These are phyloP conservation scores for Cochlearia excelsa DNA, from an alignment of 345 rosid genomes.

Conservation along the genomic window DNA sequence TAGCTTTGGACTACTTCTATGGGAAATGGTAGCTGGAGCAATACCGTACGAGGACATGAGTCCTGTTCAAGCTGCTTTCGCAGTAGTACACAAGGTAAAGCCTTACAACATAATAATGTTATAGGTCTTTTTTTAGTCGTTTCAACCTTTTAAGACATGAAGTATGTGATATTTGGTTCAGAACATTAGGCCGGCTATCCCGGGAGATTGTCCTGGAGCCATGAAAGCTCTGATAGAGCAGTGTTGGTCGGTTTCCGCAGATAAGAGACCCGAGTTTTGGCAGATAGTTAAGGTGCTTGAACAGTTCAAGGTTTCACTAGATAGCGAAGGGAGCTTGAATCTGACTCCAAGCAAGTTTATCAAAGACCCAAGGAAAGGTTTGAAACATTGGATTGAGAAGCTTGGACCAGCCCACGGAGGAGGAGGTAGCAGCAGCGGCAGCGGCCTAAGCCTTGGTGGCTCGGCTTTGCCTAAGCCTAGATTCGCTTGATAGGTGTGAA, in stretches of 20 bases:
- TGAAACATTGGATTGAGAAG: slow-evolving; percentile 77
- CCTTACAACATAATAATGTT: background rate
- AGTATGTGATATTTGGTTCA: slow-evolving; percentile 27
- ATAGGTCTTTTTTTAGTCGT: background rate
- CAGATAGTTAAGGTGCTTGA: slow-evolving; percentile 77
- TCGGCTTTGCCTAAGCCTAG: slow-evolving; percentile 38
- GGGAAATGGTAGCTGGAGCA: slow-evolving; percentile 91
- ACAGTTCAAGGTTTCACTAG: slow-evolving; percentile 61
- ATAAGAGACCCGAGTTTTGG: slow-evolving; percentile 31
- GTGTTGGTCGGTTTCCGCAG: slow-evolving; percentile 80
- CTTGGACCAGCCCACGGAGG: slow-evolving; percentile 47
- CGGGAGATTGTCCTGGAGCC: slow-evolving; percentile 57
- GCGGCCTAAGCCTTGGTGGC: slow-evolving; percentile 60
- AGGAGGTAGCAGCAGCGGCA: slow-evolving; percentile 20
- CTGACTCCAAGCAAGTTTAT: slow-evolving; percentile 40
- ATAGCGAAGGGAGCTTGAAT: slow-evolving; percentile 59
- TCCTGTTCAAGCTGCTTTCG: slow-evolving; percentile 98
- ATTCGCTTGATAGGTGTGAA: slow-evolving; percentile 27
- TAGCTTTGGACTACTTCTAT: slow-evolving; percentile 84
- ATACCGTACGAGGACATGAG: slow-evolving; percentile 91
- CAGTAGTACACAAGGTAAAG: slow-evolving; percentile 82
- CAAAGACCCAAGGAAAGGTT: slow-evolving; percentile 75
- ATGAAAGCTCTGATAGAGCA: slow-evolving; percentile 81
- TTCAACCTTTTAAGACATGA: too few species aligned
- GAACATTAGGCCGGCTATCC: slow-evolving; percentile 81